phyloP scores from a whole-genome alignment of 768 basidiomycete genomes.

The Crassisporium funariophilum region DNA sequence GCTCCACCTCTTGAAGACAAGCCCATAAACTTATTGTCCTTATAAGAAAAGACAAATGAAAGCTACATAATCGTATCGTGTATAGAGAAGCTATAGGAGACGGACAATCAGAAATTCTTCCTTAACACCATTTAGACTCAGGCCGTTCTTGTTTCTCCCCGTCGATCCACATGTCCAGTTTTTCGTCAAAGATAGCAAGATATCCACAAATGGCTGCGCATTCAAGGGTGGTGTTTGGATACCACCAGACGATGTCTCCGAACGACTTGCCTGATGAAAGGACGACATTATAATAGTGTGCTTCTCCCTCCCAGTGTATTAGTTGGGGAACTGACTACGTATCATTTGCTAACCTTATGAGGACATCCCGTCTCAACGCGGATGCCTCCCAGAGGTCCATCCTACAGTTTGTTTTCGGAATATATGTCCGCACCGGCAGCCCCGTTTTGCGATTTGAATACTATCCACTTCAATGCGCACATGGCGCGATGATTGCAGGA shows the following conservation, averaged over 20 bases:
- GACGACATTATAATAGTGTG: constrained; percentile 57
- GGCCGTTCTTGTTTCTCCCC: constrained; percentile 51
- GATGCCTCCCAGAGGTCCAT: constrained; percentile 54
- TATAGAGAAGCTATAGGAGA: no score
- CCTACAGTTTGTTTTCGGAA: constrained; percentile 57
- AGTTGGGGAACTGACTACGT: constrained; percentile 1
- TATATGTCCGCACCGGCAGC: constrained; percentile 59
- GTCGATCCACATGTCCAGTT: constrained; percentile 66
- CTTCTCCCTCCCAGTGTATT: constrained; percentile 48
- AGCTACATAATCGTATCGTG: no score
- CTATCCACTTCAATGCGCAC: constrained; percentile 62
- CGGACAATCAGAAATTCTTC: background rate
- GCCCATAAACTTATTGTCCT: no score
- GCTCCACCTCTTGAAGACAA: no score
- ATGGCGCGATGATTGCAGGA: constrained; percentile 60
- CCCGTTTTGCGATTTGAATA: constrained; percentile 63
- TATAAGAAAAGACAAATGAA: no score
- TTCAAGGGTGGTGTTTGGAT: constrained; percentile 54
- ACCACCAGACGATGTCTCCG: constrained; percentile 66
- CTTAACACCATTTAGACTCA: constrained; percentile 1
- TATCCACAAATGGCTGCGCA: constrained; percentile 51
- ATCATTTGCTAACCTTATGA: constrained; percentile 54
- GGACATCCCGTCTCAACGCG: constrained; percentile 52
- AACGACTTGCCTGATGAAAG: constrained; percentile 44
- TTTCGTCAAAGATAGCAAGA: constrained; percentile 67